Evolutionary conservation across 176 grass and related monocot species (phyloP).

Genomic region (Triticum timopheevii): DNA sequence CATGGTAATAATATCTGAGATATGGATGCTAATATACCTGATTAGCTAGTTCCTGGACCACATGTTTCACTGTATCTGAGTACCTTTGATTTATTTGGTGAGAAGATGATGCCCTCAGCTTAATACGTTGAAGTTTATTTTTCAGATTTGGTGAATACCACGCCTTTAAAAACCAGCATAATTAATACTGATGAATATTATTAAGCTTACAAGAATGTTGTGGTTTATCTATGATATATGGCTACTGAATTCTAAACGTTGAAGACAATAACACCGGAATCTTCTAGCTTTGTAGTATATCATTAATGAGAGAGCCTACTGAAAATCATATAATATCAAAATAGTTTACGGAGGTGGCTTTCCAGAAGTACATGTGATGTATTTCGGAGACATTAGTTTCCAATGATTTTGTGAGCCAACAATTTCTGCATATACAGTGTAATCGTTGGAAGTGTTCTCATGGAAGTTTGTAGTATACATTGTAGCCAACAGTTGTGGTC

Average conservation of each 20-base stretch:
- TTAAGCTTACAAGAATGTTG: background rate
- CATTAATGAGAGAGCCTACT: background rate
- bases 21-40: background rate
- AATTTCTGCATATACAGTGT: slow-evolving; percentile 8
- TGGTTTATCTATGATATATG: background rate
- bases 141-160: background rate
- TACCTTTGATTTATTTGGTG: slow-evolving; percentile 12
- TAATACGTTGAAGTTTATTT: background rate
- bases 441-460: background rate
- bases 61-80: background rate
- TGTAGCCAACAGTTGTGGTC: background rate
- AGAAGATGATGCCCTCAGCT: background rate
- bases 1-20: background rate
- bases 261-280: background rate
- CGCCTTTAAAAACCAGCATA: background rate
- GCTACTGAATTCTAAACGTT: background rate
- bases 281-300: background rate
- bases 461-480: background rate
- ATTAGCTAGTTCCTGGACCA: background rate
- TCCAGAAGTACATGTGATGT: background rate
- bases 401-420: background rate
- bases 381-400: slow-evolving; percentile 17
- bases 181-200: background rate
- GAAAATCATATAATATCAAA: background rate
- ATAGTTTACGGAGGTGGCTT: background rate